Evolutionary conservation across 257 asterid species (phyloP).

Genomic region (Solanum boliviense): DNA sequence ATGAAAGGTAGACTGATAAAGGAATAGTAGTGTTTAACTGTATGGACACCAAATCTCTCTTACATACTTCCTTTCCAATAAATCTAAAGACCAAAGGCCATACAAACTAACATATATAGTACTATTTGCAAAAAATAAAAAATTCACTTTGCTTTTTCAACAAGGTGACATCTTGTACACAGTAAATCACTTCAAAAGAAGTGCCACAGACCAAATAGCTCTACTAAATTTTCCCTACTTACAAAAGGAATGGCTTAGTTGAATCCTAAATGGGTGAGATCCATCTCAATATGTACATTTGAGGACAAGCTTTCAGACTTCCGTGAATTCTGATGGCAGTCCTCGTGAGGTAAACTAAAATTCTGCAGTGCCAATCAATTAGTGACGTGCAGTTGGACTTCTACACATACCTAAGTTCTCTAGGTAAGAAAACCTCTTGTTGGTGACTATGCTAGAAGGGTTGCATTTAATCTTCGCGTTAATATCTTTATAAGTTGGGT

Average conservation of each 20-base stretch:
- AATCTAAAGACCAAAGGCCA: slow-evolving; percentile 2
- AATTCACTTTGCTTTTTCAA: neutral
- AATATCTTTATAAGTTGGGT: neutral
- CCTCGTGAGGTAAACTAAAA: neutral
- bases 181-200: neutral
- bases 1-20: neutral
- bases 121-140: neutral
- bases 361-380: slow-evolving; percentile 5
- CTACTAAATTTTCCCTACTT: slow-evolving; percentile 4
- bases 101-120: neutral
- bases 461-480: slow-evolving; percentile 16
- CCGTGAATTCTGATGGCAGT: slow-evolving; percentile 10
- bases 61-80: neutral
- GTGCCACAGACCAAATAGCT: neutral
- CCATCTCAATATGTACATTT: slow-evolving; percentile 12
- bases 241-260: slow-evolving; percentile 6
- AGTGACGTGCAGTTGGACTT: slow-evolving; percentile 90
- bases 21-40: neutral
- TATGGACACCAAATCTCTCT: neutral
- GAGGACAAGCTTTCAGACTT: neutral
- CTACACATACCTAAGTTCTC: slow-evolving; percentile 61
- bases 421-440: slow-evolving; percentile 63
- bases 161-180: slow-evolving; percentile 2
- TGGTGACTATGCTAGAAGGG: slow-evolving; percentile 26
- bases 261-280: slow-evolving; percentile 2